Conservation (phyloP, 108 stramenopile genomes). For the Nitzschia putrida region DNA sequence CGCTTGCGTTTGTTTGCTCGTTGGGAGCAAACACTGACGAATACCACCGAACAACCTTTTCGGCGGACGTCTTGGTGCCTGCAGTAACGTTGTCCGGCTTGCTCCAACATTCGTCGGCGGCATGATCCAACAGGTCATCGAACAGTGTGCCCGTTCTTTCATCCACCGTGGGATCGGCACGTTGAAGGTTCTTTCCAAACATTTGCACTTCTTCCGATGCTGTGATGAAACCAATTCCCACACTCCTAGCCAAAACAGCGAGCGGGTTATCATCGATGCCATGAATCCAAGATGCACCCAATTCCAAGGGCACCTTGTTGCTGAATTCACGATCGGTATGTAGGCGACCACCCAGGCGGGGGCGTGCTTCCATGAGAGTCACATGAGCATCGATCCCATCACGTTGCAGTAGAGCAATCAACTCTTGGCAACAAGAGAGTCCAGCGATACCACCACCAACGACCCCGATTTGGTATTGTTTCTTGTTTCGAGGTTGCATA, state of each 20-base stretch:
- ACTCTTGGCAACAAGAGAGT: constrained; percentile 45
- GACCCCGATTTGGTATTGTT: constrained; percentile 51
- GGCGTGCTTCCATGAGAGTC: constrained; percentile 48
- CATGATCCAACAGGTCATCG: constrained; percentile 56
- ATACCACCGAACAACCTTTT: constrained; percentile 45
- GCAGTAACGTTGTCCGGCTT: constrained; percentile 9
- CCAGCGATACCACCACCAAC: constrained; percentile 66
- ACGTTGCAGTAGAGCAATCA: constrained; percentile 31
- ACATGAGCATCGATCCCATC: constrained; percentile 50
- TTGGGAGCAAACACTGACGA: constrained; percentile 24
- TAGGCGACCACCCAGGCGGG: constrained; percentile 54
- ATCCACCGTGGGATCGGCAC: constrained; percentile 39
- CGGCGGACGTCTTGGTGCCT: constrained; percentile 13
- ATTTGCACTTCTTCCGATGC: constrained; percentile 60
- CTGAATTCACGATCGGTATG: constrained; percentile 37
- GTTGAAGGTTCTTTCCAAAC: constrained; percentile 22
- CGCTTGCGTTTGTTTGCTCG: background rate
- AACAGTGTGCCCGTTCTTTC: constrained; percentile 52
- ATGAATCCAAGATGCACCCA: constrained; percentile 78
- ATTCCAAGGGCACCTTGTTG: constrained; percentile 34
- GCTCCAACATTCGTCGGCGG: constrained; percentile 54
- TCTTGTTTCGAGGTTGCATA: constrained; percentile 47
- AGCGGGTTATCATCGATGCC: constrained; percentile 74
- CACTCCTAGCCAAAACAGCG: constrained; percentile 40
- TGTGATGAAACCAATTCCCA: constrained; percentile 45